A percentile compares a stretch with the other conserved stretches of the same genome.
Conservation (phyloP, 805 yeast genomes). For the Hanseniaspora taiwanica region DNA sequence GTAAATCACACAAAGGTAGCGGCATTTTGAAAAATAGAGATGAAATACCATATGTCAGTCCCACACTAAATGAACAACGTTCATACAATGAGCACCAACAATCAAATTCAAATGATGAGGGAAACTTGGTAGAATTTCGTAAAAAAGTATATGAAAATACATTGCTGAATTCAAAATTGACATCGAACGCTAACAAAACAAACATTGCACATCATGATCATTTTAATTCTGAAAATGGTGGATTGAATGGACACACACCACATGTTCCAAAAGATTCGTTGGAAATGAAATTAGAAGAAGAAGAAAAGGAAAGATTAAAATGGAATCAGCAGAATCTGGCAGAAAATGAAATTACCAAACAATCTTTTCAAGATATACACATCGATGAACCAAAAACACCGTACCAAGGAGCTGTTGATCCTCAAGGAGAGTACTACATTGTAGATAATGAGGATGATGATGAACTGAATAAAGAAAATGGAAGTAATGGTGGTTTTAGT, state of each 20-base stretch:
- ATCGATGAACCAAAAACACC: conserved; percentile 96
- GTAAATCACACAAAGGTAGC: too few relatives aligned
- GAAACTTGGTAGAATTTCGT: conserved; percentile 29
- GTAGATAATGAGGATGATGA: conserved; percentile 49
- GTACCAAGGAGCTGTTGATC: conserved; percentile 79
- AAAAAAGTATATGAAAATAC: conserved; percentile 73
- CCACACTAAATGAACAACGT: not conserved
- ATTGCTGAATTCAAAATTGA: conserved; percentile 50
- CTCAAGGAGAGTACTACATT: conserved; percentile 65
- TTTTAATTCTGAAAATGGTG: too few relatives aligned
- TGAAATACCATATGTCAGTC: conserved; percentile 8
- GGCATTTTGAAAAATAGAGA: conserved; percentile 46
- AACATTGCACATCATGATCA: too few relatives aligned
- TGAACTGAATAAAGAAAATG: conserved; percentile 3
- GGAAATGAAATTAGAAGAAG: conserved; percentile 18
- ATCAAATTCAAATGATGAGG: conserved; percentile 15
- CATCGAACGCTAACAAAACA: conserved; percentile 7
- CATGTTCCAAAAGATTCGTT: conserved; percentile 22
- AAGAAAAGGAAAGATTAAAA: conserved; percentile 35
- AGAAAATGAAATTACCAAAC: conserved; percentile 51
- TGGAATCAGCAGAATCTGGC: conserved; percentile 80
- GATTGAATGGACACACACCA: conserved; percentile 5
- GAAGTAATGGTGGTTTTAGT: conserved; percentile 25
- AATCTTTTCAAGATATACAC: conserved; percentile 35
- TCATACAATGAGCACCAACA: not conserved